Evolutionary conservation across 345 rosid species (phyloP).

Genomic region (Camelina sativa): DNA sequence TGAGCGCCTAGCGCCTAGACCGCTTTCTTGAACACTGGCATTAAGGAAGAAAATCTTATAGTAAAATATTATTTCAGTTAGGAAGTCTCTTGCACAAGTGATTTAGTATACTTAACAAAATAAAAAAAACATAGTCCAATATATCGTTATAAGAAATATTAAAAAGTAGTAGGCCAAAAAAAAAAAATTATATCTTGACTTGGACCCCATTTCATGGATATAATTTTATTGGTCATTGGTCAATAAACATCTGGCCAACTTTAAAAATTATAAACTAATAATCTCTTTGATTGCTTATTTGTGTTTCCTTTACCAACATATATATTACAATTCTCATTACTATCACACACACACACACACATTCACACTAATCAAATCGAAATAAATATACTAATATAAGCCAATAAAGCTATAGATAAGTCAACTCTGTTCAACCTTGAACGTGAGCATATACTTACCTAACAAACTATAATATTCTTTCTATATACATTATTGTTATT

Average conservation of each 20-base stretch:
- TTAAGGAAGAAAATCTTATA: background rate
- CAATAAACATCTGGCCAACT: slow-evolving; percentile 32
- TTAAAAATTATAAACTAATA: slow-evolving; percentile 5
- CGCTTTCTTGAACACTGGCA: too few species aligned
- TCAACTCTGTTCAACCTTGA: slow-evolving; percentile 35
- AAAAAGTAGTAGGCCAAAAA: background rate
- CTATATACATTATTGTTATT: background rate
- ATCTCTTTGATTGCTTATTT: slow-evolving; percentile 9
- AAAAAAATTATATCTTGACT: background rate
- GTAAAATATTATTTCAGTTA: background rate
- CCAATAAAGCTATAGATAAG: slow-evolving; percentile 13
- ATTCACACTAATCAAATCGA: background rate
- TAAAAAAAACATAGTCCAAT: background rate
- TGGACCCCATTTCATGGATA: slow-evolving; percentile 30
- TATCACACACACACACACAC: too few species aligned
- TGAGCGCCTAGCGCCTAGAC: too few species aligned
- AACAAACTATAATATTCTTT: slow-evolving; percentile 8
- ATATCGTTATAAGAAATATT: background rate
- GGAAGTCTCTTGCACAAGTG: background rate
- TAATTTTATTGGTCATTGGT: slow-evolving; percentile 34
- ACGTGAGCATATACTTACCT: slow-evolving; percentile 13
- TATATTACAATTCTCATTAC: slow-evolving; percentile 17
- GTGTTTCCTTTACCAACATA: background rate
- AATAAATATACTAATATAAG: background rate
- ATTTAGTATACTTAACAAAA: background rate